A percentile compares a stretch with the other conserved stretches of the same genome.
These are phyloP conservation scores for Cytospora piceicola DNA, from an alignment of 2,329 filamentous ascomycete species.

Conservation along the genomic window DNA sequence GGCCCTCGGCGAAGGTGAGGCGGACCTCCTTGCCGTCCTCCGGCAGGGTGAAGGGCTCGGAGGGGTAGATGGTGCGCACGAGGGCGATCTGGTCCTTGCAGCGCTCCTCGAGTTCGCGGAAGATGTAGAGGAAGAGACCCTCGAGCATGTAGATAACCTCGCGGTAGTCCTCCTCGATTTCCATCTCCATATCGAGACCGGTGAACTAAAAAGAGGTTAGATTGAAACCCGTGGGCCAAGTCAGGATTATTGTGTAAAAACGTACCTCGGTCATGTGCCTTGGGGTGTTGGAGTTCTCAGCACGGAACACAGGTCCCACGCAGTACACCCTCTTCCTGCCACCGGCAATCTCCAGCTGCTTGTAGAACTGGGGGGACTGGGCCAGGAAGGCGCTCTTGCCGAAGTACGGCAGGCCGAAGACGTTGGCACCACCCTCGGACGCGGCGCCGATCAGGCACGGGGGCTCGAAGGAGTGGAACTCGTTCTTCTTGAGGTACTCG, in stretches of 20 bases:
- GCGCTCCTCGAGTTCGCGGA: conserved; percentile 69
- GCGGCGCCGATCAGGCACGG: conserved; percentile 88
- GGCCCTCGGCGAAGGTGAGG: conserved; percentile 77
- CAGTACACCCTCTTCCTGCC: conserved; percentile 78
- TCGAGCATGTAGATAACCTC: conserved; percentile 76
- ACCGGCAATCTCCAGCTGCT: conserved; percentile 83
- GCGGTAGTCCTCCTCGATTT: conserved; percentile 77
- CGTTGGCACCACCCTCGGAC: conserved; percentile 89
- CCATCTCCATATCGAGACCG: conserved; percentile 88
- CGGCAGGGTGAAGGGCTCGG: conserved; percentile 76
- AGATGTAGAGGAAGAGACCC: conserved; percentile 76
- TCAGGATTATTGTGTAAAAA: not conserved
- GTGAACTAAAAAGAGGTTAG: conserved; percentile 61
- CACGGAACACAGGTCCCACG: conserved; percentile 80
- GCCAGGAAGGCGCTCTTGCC: conserved; percentile 79
- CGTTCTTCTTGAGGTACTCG: conserved; percentile 70
- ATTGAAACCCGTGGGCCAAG: conserved; percentile 15
- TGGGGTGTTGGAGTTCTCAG: conserved; percentile 84
- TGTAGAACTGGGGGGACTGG: conserved; percentile 84
- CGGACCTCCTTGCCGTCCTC: conserved; percentile 74
- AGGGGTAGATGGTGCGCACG: conserved; percentile 74
- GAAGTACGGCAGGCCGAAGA: conserved; percentile 91
- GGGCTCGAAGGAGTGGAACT: conserved; percentile 84
- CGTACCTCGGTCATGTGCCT: conserved; percentile 78
- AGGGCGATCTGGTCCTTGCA: conserved; percentile 75